phyloP scores from a whole-genome alignment of 257 asterid species.

The Fraxinus anomala region DNA sequence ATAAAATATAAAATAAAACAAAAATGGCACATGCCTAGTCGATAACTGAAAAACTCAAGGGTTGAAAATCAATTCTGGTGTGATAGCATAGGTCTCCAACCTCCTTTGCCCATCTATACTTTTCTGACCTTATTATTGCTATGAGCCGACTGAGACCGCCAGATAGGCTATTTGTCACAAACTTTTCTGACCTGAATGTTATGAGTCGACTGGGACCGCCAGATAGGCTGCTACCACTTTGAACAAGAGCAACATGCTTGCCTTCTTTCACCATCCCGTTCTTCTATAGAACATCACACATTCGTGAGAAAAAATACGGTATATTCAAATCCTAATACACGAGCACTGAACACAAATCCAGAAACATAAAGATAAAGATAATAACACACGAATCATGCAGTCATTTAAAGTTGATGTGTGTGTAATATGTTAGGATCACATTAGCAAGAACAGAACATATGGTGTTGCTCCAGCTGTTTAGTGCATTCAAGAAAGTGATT shows the following conservation, averaged over 20 bases:
- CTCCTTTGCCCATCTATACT: conserved; percentile 40
- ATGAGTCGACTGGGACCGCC: conserved; percentile 88
- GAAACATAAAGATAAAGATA: not conserved
- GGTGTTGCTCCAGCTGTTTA: not conserved
- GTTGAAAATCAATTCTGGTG: not conserved
- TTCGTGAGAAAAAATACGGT: not conserved
- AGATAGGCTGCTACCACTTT: conserved; percentile 88
- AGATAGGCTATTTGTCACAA: conserved; percentile 52
- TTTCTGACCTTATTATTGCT: conserved; percentile 85
- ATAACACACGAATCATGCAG: not conserved
- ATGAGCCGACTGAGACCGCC: conserved; percentile 84
- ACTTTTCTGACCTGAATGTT: conserved; percentile 90
- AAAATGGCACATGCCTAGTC: not conserved
- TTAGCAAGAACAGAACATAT: not conserved
- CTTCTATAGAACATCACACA: conserved; percentile 34
- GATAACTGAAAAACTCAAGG: not conserved
- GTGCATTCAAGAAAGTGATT: not conserved
- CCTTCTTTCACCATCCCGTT: conserved; percentile 97
- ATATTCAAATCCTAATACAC: not conserved
- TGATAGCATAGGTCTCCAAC: not conserved
- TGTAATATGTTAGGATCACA: not conserved
- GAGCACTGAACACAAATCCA: not conserved
- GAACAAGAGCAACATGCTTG: conserved; percentile 91
- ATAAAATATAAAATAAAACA: conserved; percentile 14
- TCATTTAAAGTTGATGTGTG: not conserved